Conservation (phyloP, 1,139 yeast species). For the Geotrichum aggregatum region DNA sequence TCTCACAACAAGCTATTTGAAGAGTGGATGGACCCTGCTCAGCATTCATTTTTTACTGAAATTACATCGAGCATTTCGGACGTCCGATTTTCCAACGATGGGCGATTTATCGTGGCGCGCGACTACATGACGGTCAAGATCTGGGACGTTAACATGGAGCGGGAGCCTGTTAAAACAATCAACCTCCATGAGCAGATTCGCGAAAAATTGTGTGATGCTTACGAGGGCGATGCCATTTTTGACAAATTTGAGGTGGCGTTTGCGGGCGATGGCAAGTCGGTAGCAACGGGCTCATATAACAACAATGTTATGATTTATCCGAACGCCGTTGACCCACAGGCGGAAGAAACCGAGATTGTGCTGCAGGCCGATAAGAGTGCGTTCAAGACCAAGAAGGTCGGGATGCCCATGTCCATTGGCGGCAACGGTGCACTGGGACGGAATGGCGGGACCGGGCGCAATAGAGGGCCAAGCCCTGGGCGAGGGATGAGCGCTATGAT, state of each 20-base stretch:
- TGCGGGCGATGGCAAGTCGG: constrained; percentile 85
- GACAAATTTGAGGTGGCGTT: constrained; percentile 97
- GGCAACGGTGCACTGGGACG: constrained; percentile 16
- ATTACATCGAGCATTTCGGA: constrained; percentile 92
- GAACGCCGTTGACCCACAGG: constrained; percentile 52
- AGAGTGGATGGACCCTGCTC: constrained; percentile 87
- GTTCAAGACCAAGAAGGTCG: constrained; percentile 71
- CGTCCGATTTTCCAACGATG: constrained; percentile 87
- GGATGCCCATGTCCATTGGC: constrained; percentile 38
- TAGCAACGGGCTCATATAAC: constrained; percentile 96
- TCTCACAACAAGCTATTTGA: constrained; percentile 81
- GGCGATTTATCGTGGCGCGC: constrained; percentile 88
- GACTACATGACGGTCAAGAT: constrained; percentile 96
- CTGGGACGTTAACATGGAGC: constrained; percentile 96
- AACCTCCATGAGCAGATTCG: constrained; percentile 93
- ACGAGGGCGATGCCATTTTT: constrained; percentile 96
- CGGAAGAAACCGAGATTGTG: constrained; percentile 68
- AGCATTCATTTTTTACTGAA: constrained; percentile 94
- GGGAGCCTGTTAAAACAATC: constrained; percentile 87
- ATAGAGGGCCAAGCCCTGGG: constrained; percentile 24
- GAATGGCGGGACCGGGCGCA: constrained; percentile 17
- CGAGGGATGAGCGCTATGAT: constrained; percentile 30
- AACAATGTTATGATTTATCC: constrained; percentile 97
- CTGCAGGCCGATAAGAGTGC: constrained; percentile 98
- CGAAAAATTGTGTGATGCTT: constrained; percentile 91